phyloP scores from a whole-genome alignment of 2,329 filamentous ascomycete species.

The Xylaria sp. region DNA sequence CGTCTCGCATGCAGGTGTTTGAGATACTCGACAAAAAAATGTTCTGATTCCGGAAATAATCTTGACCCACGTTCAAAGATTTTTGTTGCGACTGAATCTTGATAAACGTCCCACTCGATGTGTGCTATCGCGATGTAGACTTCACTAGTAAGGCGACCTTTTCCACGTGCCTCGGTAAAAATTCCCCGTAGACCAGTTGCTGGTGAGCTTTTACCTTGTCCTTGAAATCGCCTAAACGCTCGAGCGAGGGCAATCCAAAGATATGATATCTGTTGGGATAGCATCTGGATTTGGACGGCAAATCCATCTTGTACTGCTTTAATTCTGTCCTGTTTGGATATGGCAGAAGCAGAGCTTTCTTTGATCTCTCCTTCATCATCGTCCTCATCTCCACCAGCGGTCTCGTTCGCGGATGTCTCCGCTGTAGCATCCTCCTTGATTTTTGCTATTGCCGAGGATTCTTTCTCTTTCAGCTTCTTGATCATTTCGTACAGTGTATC shows the following conservation, averaged over 20 bases:
- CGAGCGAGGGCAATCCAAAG: constrained; percentile 96
- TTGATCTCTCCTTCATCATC: constrained; percentile 63
- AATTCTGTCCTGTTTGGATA: constrained; percentile 73
- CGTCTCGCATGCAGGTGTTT: constrained; percentile 94
- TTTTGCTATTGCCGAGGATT: constrained; percentile 67
- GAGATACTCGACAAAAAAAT: constrained; percentile 94
- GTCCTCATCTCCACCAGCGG: constrained; percentile 53
- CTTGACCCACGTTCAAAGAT: constrained; percentile 96
- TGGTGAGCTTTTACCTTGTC: constrained; percentile 74
- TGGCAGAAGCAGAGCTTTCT: constrained; percentile 57
- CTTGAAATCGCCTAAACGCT: constrained; percentile 93
- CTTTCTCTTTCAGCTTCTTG: constrained; percentile 74
- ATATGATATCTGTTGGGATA: constrained; percentile 89
- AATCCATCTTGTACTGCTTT: constrained; percentile 73
- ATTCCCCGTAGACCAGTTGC: constrained; percentile 81
- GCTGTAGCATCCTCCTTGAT: constrained; percentile 63
- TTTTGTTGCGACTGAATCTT: constrained; percentile 89
- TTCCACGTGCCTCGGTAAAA: constrained; percentile 88
- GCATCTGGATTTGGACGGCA: constrained; percentile 75
- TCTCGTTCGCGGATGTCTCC: constrained; percentile 44
- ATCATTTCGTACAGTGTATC: constrained; percentile 90
- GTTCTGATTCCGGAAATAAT: constrained; percentile 92
- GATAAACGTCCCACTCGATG: constrained; percentile 96
- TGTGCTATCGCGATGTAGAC: constrained; percentile 94
- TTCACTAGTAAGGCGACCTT: constrained; percentile 90